Conservation (phyloP, 2,329 filamentous ascomycete species). For the Claviceps monticola region DNA sequence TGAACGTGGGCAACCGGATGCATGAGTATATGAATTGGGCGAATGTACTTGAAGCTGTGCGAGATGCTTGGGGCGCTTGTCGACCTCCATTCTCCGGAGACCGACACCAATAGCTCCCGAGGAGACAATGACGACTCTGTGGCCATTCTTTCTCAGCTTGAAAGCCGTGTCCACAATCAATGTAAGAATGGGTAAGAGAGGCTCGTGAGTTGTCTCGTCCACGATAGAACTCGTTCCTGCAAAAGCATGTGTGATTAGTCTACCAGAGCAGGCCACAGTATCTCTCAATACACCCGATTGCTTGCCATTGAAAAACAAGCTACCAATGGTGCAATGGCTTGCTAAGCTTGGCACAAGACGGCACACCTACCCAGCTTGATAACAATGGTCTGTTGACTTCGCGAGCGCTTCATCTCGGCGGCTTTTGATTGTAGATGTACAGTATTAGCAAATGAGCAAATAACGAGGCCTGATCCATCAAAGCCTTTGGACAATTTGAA, state of each 20-base stretch:
- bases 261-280: not conserved
- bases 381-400: constrained; percentile 42
- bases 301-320: not conserved
- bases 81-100: constrained; percentile 75
- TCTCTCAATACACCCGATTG: not conserved
- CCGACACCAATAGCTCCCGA: constrained; percentile 95
- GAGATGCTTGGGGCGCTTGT: constrained; percentile 78
- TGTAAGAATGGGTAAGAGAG: constrained; percentile 77
- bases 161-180: constrained; percentile 91
- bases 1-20: not conserved
- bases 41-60: constrained; percentile 61
- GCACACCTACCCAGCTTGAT: constrained; percentile 65
- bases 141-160: constrained; percentile 75
- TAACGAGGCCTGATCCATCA: constrained; percentile 3
- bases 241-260: not conserved
- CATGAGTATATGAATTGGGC: not conserved
- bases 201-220: constrained; percentile 88
- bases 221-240: constrained; percentile 97
- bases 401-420: constrained; percentile 49
- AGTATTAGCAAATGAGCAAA: constrained; percentile 2
- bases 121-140: constrained; percentile 89
- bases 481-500: not conserved
- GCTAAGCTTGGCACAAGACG: not conserved
- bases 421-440: constrained; percentile 13
- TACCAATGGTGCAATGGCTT: not conserved